Percentiles rank a stretch among this genome's conserved stretches.
Conservation (phyloP, 805 yeast species). For the Candida schatavii region DNA sequence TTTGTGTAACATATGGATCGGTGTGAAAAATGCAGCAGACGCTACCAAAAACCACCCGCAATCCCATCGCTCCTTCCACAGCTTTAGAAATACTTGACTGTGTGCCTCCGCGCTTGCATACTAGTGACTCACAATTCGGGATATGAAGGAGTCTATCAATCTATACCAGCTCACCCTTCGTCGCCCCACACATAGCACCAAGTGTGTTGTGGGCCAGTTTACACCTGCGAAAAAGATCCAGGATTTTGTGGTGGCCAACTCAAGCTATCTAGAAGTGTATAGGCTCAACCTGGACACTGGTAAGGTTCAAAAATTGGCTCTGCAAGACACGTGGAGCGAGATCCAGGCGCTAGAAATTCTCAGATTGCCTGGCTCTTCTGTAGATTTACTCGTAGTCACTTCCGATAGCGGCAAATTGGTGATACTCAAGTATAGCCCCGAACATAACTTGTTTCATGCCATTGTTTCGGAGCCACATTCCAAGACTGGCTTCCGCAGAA, state of each 20-base stretch:
- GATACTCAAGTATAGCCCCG: constrained; percentile 45
- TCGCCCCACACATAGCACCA: constrained; percentile 51
- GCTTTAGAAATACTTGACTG: not conserved
- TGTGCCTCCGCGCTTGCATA: not conserved
- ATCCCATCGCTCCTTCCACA: not conserved
- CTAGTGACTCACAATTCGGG: no score
- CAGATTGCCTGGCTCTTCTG: constrained; percentile 49
- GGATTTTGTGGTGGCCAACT: constrained; percentile 58
- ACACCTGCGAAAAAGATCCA: constrained; percentile 51
- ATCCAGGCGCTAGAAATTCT: constrained; percentile 53
- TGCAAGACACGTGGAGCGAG: constrained; percentile 54
- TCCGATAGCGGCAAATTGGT: constrained; percentile 78
- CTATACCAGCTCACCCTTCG: constrained; percentile 73
- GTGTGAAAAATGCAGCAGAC: no score
- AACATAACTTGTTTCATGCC: constrained; percentile 42
- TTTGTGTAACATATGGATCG: constrained; percentile 2
- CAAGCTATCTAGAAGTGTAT: constrained; percentile 53
- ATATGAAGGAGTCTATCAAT: constrained; percentile 31
- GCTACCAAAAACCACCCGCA: not conserved
- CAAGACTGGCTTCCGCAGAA: constrained; percentile 71
- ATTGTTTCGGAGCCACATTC: constrained; percentile 62
- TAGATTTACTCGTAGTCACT: constrained; percentile 62
- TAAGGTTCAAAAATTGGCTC: constrained; percentile 39
- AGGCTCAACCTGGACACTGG: constrained; percentile 56
- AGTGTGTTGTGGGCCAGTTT: constrained; percentile 69